Evolutionary conservation across 2,329 filamentous ascomycete genomes (phyloP).

Genomic region (Sphaerostilbella broomeana): DNA sequence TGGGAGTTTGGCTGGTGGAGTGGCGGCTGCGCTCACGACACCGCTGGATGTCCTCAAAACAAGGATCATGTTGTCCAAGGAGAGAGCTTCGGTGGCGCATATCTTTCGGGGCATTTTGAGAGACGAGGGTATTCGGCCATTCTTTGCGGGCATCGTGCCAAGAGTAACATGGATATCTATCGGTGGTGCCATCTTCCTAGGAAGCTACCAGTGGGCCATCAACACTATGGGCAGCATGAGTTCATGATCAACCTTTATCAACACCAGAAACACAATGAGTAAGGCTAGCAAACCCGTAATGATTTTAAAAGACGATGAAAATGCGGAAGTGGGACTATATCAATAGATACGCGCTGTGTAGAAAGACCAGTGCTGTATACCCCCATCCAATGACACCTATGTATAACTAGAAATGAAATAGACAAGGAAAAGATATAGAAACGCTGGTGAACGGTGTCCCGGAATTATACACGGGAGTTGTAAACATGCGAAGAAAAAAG

Average conservation of each 20-base stretch:
- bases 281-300: too few relatives aligned
- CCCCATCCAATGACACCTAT: background rate
- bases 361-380: background rate
- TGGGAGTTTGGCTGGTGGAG: slow-evolving; percentile 73
- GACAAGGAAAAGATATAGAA: too few relatives aligned
- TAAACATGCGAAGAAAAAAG: too few relatives aligned
- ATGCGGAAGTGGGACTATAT: slow-evolving; percentile 1
- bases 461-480: too few relatives aligned
- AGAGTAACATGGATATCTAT: slow-evolving; percentile 91
- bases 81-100: slow-evolving; percentile 51
- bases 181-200: slow-evolving; percentile 89
- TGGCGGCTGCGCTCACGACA: slow-evolving; percentile 84
- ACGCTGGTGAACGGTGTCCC: background rate
- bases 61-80: slow-evolving; percentile 80
- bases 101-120: slow-evolving; percentile 60
- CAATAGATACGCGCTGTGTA: slow-evolving; percentile 1
- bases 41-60: slow-evolving; percentile 97
- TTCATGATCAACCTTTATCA: slow-evolving; percentile 5
- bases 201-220: slow-evolving; percentile 83
- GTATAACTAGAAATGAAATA: slow-evolving; percentile 11
- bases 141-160: slow-evolving; percentile 73
- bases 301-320: background rate
- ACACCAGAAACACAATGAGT: too few relatives aligned
- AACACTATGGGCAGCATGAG: slow-evolving; percentile 52
- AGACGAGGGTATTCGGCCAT: slow-evolving; percentile 58